Evolutionary conservation across 106 monocot species (phyloP), one percentile per base, ranked within the genome.

Genomic region (Apostasia shenzhenica): DNA sequence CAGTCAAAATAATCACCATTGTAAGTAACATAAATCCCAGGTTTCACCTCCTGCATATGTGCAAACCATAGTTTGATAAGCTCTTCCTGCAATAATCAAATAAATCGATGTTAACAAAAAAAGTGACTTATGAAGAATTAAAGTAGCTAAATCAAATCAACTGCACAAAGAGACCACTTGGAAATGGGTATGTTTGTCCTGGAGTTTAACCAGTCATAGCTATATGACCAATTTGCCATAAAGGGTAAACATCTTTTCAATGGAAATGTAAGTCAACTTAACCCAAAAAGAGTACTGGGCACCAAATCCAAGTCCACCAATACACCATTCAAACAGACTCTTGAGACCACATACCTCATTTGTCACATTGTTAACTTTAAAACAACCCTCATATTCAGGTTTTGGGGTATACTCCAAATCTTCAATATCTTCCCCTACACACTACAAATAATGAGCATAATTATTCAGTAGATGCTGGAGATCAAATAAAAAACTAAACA

Each of bases 1-100:
- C 97, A 99, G 61, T 99, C 97, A 87, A 99, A 99, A 73, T 92
- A 99, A 79, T 99, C 97, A 60, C 97, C 97, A 55, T 99, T 99
- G 47, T 99, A 99, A 7, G 97, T 92, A 48, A 99, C 97, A 81
- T 99, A 99, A 69, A 99, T 99, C 50, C 89, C 91, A 86, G 97
- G 97, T 68, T 87, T 99, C 62, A 92, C 89, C 63, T 83, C 82
- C 79, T 80, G 81, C 97, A 99, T 99, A 75, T 99, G 97, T 43
- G 73, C 14, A 73, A 99, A 92, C 97, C 97, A 99, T 14, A 76
- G 63, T 81, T 80, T 86, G 8, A 99, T 76, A 79, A 99, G 89
- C 53, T 99, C 89, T 77, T 70, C 76, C 95, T 95, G 72, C 54
- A 63, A 77, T 46, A 58, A 69, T 26, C 51, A 60, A 46, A 10